phyloP scores from a whole-genome alignment of 768 basidiomycete genomes.

The Suillus plorans region DNA sequence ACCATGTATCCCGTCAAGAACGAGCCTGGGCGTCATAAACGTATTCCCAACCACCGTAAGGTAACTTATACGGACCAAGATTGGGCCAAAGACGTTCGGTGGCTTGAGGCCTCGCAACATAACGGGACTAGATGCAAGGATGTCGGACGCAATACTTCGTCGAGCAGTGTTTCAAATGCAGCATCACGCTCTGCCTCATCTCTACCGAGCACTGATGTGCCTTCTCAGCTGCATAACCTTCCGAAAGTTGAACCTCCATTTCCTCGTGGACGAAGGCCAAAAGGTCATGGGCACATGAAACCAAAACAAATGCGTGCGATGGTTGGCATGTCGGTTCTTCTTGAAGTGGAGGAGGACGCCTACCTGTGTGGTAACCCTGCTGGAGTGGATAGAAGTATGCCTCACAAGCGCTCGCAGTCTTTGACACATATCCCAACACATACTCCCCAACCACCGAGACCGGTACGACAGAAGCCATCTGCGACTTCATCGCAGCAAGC shows the following conservation, averaged over 20 bases:
- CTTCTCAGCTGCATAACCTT: slow-evolving; percentile 4
- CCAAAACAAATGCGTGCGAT: slow-evolving; percentile 41
- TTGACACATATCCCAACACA: slow-evolving; percentile 13
- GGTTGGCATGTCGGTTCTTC: slow-evolving; percentile 51
- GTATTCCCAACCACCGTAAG: slow-evolving; percentile 22
- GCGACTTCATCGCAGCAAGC: slow-evolving; percentile 15
- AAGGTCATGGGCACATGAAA: slow-evolving; percentile 21
- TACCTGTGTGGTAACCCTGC: slow-evolving; percentile 16
- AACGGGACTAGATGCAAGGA: slow-evolving; percentile 16
- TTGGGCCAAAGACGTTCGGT: slow-evolving; percentile 69
- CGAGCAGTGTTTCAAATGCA: slow-evolving; percentile 6
- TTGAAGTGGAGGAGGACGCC: slow-evolving; percentile 52
- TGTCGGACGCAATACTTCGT: slow-evolving; percentile 19
- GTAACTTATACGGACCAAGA: slow-evolving; percentile 51
- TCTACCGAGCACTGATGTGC: slow-evolving; percentile 1
- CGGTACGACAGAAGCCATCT: slow-evolving; percentile 22
- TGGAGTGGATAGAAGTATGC: slow-evolving; percentile 4
- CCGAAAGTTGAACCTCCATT: slow-evolving; percentile 15
- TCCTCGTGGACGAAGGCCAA: slow-evolving; percentile 27
- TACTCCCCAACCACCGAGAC: slow-evolving; percentile 10
- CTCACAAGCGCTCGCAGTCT: slow-evolving; percentile 19
- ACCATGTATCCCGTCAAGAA: slow-evolving; percentile 18
- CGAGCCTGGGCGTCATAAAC: slow-evolving; percentile 14
- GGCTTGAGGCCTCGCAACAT: slow-evolving; percentile 47
- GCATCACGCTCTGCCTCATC: slow-evolving; percentile 24